Evolutionary conservation across 805 yeast genomes (phyloP).

Genomic region (Saccharomycopsis sp.): DNA sequence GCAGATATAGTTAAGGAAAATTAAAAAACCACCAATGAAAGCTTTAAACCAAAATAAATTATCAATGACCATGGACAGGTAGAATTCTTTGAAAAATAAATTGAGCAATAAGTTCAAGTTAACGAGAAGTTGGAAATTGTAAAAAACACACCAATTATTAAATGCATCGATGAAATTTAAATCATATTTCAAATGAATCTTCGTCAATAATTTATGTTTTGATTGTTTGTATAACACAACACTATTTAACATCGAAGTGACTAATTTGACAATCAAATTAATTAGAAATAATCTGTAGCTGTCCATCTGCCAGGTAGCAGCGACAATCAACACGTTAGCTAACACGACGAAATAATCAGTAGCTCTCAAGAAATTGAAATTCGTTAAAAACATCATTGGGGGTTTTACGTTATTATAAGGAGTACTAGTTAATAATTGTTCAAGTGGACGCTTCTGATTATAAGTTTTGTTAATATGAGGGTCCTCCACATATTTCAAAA

Average conservation of each 20-base stretch:
- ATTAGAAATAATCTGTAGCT: constrained; percentile 32
- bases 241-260: constrained; percentile 46
- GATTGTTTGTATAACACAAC: constrained; percentile 53
- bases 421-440: constrained; percentile 31
- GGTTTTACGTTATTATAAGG: constrained; percentile 36
- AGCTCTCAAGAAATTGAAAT: constrained; percentile 59
- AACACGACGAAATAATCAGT: constrained; percentile 49
- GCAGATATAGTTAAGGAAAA: constrained; percentile 61
- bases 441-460: constrained; percentile 31
- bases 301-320: constrained; percentile 27
- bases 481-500: constrained; percentile 67
- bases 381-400: constrained; percentile 54
- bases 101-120: constrained; percentile 49
- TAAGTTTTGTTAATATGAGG: constrained; percentile 83
- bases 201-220: constrained; percentile 54
- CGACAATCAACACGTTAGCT: constrained; percentile 25
- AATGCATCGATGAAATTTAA: constrained; percentile 58
- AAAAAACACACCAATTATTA: constrained; percentile 66
- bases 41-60: constrained; percentile 42
- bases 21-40: constrained; percentile 52
- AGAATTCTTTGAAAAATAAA: constrained; percentile 30
- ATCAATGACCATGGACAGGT: constrained; percentile 25
- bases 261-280: constrained; percentile 40
- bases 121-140: constrained; percentile 44
- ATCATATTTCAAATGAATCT: constrained; percentile 56